Evolutionary conservation across 169 alveolate genomes (phyloP), one percentile per base, ranked within the genome.

Genomic region (Eimeria necatrix): DNA sequence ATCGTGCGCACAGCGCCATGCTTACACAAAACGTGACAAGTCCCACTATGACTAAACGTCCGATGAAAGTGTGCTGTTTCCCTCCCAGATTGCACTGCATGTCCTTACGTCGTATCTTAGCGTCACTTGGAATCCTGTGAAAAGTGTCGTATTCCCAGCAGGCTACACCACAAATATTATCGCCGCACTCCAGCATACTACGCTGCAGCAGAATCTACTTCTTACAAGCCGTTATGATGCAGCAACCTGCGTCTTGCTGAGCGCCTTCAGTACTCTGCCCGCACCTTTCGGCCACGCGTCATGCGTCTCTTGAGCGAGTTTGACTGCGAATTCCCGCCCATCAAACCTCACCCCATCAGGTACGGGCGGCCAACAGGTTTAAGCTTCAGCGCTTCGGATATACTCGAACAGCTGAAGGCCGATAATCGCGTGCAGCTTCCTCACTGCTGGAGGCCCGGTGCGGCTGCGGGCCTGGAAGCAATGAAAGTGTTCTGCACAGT

Each of bases 251-350:
- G 41, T 0, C 41, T 32, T 32, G 22, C 46, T 70, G 49, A 24
- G 24, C 41, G 59, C 41, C 16, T 41, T 12, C 85, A 74, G 85
- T 74, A 74, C 59, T 9, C 85, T 32, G 91, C 95, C 53, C 93
- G 95, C 88, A 89, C 88, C n/a, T 24, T 89, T 22, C 94, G 94
- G 41, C 94, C 94, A 16, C 74, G 46, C 6, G 87, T 89, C 8
- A 14, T 46, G 52, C 12, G 20, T 60, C 20, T 89, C 60, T 14
- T 89, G 86, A 46, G 26, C n/a, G 94, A 89, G 16, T 74, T 74
- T 74, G 85, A 16, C 6, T 48, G 59, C 85, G 85, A 74, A 14
- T 74, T 74, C 10, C 59, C 85, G 16, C 59, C 3, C 7, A 0
- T 74, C 8, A 49, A 74, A 60, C 85, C 32, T 4, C 85, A 74